Evolutionary conservation across 129 eudicot species (phyloP).

Genomic region (Logfia minima): DNA sequence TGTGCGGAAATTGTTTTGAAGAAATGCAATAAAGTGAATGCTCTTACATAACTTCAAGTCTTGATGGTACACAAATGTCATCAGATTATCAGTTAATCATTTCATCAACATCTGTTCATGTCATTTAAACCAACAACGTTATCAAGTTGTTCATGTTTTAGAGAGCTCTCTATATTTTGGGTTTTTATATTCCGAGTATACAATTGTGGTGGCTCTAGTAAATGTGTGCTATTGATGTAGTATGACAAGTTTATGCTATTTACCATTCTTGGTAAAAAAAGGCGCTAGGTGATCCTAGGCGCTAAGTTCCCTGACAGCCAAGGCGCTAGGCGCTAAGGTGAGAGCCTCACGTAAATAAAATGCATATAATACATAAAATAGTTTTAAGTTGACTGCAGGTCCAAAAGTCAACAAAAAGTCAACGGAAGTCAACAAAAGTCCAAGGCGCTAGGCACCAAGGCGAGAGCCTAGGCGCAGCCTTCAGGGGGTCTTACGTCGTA

Average conservation of each 20-base stretch:
- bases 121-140: neutral
- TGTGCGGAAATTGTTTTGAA: conserved; percentile 8
- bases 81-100: neutral
- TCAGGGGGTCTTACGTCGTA: too few relatives aligned
- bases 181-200: conserved; percentile 8
- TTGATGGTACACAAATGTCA: conserved; percentile 11
- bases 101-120: conserved; percentile 3
- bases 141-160: conserved; percentile 4
- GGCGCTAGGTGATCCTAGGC: too few relatives aligned
- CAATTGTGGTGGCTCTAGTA: conserved; percentile 17
- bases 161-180: conserved; percentile 1
- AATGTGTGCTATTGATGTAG: neutral
- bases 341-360: too few relatives aligned
- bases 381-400: too few relatives aligned
- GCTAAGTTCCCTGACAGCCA: too few relatives aligned
- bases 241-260: neutral
- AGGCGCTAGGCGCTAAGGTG: too few relatives aligned
- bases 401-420: too few relatives aligned
- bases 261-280: too few relatives aligned
- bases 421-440: too few relatives aligned
- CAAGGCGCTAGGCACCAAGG: too few relatives aligned
- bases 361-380: too few relatives aligned
- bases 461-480: too few relatives aligned
- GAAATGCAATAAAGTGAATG: conserved; percentile 12
- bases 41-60: neutral